phyloP scores from a whole-genome alignment of 2,329 filamentous ascomycete genomes.

The Rhexocercosporidium sp. region DNA sequence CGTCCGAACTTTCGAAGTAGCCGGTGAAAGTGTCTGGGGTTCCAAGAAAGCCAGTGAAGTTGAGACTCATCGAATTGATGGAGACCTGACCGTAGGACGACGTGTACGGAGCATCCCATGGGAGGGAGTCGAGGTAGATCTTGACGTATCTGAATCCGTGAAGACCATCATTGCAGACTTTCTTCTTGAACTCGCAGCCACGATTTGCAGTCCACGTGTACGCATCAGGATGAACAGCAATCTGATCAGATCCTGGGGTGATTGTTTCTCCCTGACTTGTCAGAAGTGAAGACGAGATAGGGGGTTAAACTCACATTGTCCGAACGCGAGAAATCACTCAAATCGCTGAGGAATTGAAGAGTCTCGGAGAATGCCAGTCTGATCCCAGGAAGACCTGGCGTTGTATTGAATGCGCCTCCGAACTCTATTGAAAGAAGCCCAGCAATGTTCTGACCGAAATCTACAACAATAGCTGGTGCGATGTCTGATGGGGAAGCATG shows the following conservation, averaged over 20 bases:
- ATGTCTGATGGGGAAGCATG: slow-evolving; percentile 16
- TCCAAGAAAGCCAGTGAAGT: slow-evolving; percentile 52
- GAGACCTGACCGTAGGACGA: slow-evolving; percentile 48
- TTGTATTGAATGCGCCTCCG: slow-evolving; percentile 39
- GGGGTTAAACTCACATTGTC: slow-evolving; percentile 45
- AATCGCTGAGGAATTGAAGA: slow-evolving; percentile 49
- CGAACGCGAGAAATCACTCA: slow-evolving; percentile 56
- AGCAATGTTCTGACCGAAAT: slow-evolving; percentile 55
- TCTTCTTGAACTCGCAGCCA: slow-evolving; percentile 49
- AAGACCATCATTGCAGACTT: slow-evolving; percentile 57
- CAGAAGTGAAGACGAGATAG: background rate
- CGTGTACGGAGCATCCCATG: slow-evolving; percentile 51
- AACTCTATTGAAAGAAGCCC: slow-evolving; percentile 52
- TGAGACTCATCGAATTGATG: slow-evolving; percentile 50
- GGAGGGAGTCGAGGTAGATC: slow-evolving; percentile 52
- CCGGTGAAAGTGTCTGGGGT: slow-evolving; percentile 55
- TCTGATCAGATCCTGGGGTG: slow-evolving; percentile 55
- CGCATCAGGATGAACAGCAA: slow-evolving; percentile 49
- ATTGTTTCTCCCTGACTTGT: slow-evolving; percentile 44
- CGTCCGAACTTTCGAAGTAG: slow-evolving; percentile 58
- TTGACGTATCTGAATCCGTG: slow-evolving; percentile 59
- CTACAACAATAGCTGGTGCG: slow-evolving; percentile 50
- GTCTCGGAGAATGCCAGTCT: slow-evolving; percentile 56
- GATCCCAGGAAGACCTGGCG: slow-evolving; percentile 49
- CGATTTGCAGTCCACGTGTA: slow-evolving; percentile 53